phyloP scores from a whole-genome alignment of 805 yeast genomes.

The Myxozyma neotropica region DNA sequence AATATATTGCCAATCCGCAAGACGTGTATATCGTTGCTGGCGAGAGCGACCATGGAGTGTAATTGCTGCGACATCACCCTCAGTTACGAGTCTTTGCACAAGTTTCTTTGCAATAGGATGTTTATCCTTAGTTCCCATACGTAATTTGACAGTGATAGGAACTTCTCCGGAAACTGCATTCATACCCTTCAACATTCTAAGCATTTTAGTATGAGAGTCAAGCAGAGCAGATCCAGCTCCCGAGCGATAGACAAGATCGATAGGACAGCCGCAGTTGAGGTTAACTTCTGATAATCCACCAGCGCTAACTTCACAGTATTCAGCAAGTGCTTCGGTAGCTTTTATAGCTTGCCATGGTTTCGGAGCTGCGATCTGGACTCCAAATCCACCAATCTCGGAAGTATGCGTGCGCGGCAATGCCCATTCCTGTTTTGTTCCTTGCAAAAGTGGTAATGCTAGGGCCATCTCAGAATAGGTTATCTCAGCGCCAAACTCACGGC shows the following conservation, averaged over 20 bases:
- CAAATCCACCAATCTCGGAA: slow-evolving; percentile 61
- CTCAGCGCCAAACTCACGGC: slow-evolving; percentile 90
- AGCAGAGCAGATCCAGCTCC: slow-evolving; percentile 95
- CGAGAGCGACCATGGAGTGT: slow-evolving; percentile 96
- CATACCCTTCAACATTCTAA: slow-evolving; percentile 84
- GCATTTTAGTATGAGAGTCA: slow-evolving; percentile 82
- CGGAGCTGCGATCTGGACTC: slow-evolving; percentile 88
- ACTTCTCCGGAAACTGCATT: slow-evolving; percentile 83
- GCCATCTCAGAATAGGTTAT: slow-evolving; percentile 97
- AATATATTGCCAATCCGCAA: slow-evolving; percentile 92
- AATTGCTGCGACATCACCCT: slow-evolving; percentile 84
- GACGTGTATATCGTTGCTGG: slow-evolving; percentile 89
- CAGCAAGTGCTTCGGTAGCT: slow-evolving; percentile 77
- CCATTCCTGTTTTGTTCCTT: slow-evolving; percentile 95
- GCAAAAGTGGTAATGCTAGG: slow-evolving; percentile 76
- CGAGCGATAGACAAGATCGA: slow-evolving; percentile 86
- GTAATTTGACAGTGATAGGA: slow-evolving; percentile 87
- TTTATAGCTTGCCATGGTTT: slow-evolving; percentile 93
- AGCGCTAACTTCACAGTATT: slow-evolving; percentile 12
- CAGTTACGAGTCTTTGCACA: slow-evolving; percentile 69
- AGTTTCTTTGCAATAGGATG: slow-evolving; percentile 85
- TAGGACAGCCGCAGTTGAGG: slow-evolving; percentile 96
- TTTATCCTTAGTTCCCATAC: slow-evolving; percentile 86
- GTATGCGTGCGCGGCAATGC: slow-evolving; percentile 90
- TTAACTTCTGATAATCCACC: slow-evolving; percentile 73